Evolutionary conservation across 1,284 basidiomycete genomes (phyloP).

Genomic region (Puccinia polysora): DNA sequence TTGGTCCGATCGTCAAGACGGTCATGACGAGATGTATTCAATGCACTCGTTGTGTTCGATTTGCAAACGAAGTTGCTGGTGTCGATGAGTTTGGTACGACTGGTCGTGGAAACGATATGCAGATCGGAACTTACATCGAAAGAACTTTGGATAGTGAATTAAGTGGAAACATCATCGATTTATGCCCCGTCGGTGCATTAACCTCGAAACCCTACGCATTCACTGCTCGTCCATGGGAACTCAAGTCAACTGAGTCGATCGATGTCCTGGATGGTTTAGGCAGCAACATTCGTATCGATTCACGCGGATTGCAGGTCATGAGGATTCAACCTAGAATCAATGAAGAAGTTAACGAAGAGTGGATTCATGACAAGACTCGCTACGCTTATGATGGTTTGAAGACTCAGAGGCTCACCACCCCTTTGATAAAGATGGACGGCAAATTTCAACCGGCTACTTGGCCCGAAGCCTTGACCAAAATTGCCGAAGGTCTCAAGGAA

Average conservation of each 20-base stretch:
- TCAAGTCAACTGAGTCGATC: conserved; percentile 95
- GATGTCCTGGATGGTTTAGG: conserved; percentile 98
- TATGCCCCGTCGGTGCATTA: conserved; percentile 90
- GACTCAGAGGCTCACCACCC: conserved; percentile 90
- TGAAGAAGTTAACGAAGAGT: conserved; percentile 99
- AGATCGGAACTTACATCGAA: conserved; percentile 97
- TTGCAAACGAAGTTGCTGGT: conserved; percentile 97
- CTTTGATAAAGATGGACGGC: conserved; percentile 84
- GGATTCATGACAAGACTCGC: conserved; percentile 99
- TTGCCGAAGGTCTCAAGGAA: conserved; percentile 70
- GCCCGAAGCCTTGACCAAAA: conserved; percentile 80
- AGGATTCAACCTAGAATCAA: conserved; percentile 92
- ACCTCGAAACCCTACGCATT: conserved; percentile 98
- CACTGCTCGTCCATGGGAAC: conserved; percentile 95
- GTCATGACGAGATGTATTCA: conserved; percentile 99
- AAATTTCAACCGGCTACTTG: conserved; percentile 86
- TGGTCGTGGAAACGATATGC: conserved; percentile 94
- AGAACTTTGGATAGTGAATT: conserved; percentile 97
- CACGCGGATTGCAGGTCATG: conserved; percentile 93
- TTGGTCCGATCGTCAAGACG: conserved; percentile 97
- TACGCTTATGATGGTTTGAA: conserved; percentile 92
- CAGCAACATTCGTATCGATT: conserved; percentile 95
- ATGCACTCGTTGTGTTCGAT: conserved; percentile 97
- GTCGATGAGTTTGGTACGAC: conserved; percentile 96
- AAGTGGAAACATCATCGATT: conserved; percentile 93